These are phyloP conservation scores for Colletotrichum euphorbiae DNA, from an alignment of 2,329 filamentous ascomycete genomes.

Conservation along the genomic window DNA sequence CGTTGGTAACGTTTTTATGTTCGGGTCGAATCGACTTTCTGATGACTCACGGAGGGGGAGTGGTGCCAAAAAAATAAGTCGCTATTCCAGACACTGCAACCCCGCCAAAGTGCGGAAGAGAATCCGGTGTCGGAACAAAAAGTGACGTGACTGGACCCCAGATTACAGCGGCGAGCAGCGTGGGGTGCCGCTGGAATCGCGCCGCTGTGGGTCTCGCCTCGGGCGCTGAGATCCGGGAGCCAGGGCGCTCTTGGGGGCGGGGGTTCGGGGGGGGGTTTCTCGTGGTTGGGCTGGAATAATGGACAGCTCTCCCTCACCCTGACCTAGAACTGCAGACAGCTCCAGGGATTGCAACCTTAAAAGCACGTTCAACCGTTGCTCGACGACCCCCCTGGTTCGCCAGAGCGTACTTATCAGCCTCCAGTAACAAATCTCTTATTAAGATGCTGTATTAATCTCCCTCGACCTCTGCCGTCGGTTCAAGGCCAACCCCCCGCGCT, in stretches of 20 bases:
- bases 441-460: conserved; percentile 30
- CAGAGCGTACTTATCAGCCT: conserved; percentile 26
- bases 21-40: conserved; percentile 3
- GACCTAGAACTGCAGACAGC: conserved; percentile 5
- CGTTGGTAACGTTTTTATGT: conserved; percentile 16
- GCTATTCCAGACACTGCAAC: conserved; percentile 36
- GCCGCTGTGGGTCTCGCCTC: conserved; percentile 23
- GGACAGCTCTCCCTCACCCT: background rate
- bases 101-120: conserved; percentile 37
- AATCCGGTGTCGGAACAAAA: conserved; percentile 36
- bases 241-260: conserved; percentile 10
- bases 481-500: conserved; percentile 6
- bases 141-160: conserved; percentile 37
- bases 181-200: conserved; percentile 32
- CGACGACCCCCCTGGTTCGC: conserved; percentile 1
- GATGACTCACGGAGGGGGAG: conserved; percentile 33
- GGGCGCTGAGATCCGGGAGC: conserved; percentile 20
- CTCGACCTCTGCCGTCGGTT: conserved; percentile 13
- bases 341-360: conserved; percentile 36
- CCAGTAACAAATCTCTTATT: conserved; percentile 25
- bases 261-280: background rate
- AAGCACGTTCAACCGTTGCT: conserved; percentile 18
- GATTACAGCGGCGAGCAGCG: conserved; percentile 24
- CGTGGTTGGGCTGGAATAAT: conserved; percentile 8
- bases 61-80: conserved; percentile 34